Percentiles rank a stretch among this genome's conserved stretches.
These are phyloP conservation scores for Arabis hirsuta DNA, from an alignment of 345 rosid genomes.

Conservation along the genomic window DNA sequence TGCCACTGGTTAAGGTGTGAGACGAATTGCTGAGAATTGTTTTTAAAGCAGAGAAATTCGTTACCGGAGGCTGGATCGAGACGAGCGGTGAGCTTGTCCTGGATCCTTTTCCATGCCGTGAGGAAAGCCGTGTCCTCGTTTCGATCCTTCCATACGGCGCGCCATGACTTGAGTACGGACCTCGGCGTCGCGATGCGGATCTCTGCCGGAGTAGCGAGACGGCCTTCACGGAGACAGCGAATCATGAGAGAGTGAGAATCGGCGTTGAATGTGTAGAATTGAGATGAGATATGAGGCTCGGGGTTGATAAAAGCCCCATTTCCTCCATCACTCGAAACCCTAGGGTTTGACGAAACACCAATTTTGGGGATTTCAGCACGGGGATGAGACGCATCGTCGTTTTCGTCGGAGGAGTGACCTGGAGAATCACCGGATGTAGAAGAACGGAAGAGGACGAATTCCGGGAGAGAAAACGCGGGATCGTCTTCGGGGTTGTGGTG, in stretches of 20 bases:
- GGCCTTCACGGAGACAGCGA: slow-evolving; percentile 83
- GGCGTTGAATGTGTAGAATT: slow-evolving; percentile 96
- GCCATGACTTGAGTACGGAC: slow-evolving; percentile 89
- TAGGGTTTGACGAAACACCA: slow-evolving; percentile 40
- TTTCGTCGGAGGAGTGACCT: slow-evolving; percentile 57
- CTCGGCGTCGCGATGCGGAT: slow-evolving; percentile 85
- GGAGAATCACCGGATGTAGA: slow-evolving; percentile 67
- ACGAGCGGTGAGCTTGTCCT: slow-evolving; percentile 85
- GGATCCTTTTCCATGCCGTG: slow-evolving; percentile 98
- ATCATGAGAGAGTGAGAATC: slow-evolving; percentile 95
- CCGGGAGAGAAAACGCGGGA: slow-evolving; percentile 61
- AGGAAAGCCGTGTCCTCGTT: slow-evolving; percentile 98
- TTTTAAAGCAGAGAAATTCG: slow-evolving; percentile 88
- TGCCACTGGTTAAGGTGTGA: slow-evolving; percentile 95
- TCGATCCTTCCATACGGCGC: slow-evolving; percentile 95
- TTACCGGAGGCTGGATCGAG: slow-evolving; percentile 74
- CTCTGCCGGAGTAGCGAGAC: slow-evolving; percentile 85
- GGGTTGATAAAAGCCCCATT: slow-evolving; percentile 59
- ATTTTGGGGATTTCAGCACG: slow-evolving; percentile 32
- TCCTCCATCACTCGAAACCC: slow-evolving; percentile 37
- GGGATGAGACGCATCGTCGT: slow-evolving; percentile 50
- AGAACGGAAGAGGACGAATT: slow-evolving; percentile 78
- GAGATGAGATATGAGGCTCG: slow-evolving; percentile 85
- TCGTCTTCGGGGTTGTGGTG: slow-evolving; percentile 54
- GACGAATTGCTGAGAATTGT: slow-evolving; percentile 84